These are phyloP conservation scores for Neonectria sp. DNA, from an alignment of 2,329 filamentous ascomycete genomes.

Conservation along the genomic window DNA sequence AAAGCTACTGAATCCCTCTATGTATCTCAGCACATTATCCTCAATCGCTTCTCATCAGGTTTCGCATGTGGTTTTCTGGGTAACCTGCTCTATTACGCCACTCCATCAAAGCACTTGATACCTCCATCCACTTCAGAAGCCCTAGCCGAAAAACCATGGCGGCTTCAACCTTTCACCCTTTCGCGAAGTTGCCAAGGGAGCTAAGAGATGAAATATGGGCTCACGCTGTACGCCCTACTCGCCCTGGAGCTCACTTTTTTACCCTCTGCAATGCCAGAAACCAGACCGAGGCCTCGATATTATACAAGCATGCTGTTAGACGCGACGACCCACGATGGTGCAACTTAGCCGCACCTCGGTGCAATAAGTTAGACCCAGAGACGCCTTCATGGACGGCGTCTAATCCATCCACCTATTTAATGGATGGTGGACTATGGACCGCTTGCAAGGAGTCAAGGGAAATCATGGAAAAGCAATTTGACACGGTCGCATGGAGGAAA, in stretches of 20 bases:
- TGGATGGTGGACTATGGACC: background rate
- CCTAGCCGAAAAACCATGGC: background rate
- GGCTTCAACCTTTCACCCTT: background rate
- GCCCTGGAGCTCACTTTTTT: background rate
- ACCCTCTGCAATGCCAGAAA: background rate
- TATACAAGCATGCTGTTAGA: background rate
- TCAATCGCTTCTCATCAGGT: too few relatives aligned
- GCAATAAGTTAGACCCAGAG: background rate
- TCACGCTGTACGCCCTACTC: background rate
- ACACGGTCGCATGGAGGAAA: background rate
- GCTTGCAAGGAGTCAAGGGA: constrained; percentile 1
- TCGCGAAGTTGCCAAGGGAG: background rate
- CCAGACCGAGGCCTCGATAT: background rate
- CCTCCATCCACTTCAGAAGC: background rate
- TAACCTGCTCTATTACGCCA: too few relatives aligned
- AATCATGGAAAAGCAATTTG: background rate
- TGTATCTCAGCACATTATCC: background rate
- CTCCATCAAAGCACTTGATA: background rate
- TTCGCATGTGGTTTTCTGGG: too few relatives aligned
- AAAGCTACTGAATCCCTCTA: background rate
- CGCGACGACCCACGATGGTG: background rate
- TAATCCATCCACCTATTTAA: background rate
- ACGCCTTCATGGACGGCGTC: background rate
- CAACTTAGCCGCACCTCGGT: background rate
- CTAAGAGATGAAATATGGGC: background rate